phyloP scores from a whole-genome alignment of 345 rosid species.

The Chamaenerion angustifolium region DNA sequence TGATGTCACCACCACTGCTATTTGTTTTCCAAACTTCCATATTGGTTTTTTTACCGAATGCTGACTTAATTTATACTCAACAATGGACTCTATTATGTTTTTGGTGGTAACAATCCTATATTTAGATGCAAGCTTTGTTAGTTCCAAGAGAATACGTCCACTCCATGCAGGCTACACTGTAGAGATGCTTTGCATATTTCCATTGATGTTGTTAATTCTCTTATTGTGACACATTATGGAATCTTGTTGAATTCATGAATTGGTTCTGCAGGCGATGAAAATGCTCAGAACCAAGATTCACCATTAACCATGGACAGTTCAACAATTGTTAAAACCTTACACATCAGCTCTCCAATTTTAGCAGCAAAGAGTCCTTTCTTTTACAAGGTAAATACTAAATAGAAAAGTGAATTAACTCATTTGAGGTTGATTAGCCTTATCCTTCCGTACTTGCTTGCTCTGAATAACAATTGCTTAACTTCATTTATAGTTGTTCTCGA shows the following conservation, averaged over 20 bases:
- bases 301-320: slow-evolving; percentile 26
- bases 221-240: no score
- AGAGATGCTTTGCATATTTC: no score
- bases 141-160: no score
- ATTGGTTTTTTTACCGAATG: no score
- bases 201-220: no score
- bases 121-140: no score
- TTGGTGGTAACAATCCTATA: no score
- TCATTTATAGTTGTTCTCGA: slow-evolving; percentile 52
- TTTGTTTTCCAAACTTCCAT: no score
- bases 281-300: slow-evolving; percentile 14
- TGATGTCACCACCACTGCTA: no score
- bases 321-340: slow-evolving; percentile 37
- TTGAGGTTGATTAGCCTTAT: background rate
- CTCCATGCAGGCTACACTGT: no score
- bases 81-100: no score
- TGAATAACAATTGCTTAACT: background rate
- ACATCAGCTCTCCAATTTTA: slow-evolving; percentile 62
- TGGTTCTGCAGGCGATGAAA: slow-evolving; percentile 25
- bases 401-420: background rate
- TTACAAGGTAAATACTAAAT: slow-evolving; percentile 33
- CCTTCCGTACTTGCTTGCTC: background rate
- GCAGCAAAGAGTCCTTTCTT: slow-evolving; percentile 78
- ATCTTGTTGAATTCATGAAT: slow-evolving; percentile 1
- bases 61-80: no score